These are phyloP conservation scores for Podila epigama DNA, from an alignment of 192 early-diverging fungal genomes.

Conservation along the genomic window DNA sequence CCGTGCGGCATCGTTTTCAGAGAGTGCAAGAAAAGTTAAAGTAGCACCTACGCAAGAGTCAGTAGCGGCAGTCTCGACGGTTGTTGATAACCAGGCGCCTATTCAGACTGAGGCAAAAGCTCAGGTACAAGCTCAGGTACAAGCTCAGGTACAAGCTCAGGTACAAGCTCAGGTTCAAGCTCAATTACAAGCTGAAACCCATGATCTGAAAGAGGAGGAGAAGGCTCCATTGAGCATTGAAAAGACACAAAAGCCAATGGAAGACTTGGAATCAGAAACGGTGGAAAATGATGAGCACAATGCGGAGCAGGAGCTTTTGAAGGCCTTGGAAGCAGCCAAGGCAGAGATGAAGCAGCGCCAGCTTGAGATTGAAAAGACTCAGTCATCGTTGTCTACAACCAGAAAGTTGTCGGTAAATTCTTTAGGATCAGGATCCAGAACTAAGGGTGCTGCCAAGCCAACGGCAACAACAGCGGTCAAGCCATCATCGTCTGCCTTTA, in stretches of 20 bases:
- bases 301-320: slow-evolving; percentile 25
- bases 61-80: not conserved
- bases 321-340: slow-evolving; percentile 39
- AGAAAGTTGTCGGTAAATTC: too few species aligned
- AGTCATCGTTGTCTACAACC: not conserved
- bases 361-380: not conserved
- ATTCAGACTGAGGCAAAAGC: too few species aligned
- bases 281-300: not conserved
- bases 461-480: not conserved
- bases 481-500: slow-evolving; percentile 5
- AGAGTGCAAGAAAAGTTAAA: not conserved
- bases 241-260: not conserved
- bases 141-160: too few species aligned
- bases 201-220: not conserved
- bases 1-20: slow-evolving; percentile 28
- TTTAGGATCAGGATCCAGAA: too few species aligned
- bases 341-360: slow-evolving; percentile 36
- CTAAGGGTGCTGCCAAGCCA: too few species aligned
- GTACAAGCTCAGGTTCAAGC: too few species aligned
- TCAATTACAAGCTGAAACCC: too few species aligned
- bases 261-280: not conserved
- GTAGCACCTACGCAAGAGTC: not conserved
- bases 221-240: not conserved
- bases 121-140: too few species aligned
- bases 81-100: too few species aligned